These are phyloP conservation scores for Phyllachora maydis DNA, from an alignment of 2,329 filamentous ascomycete species.

Conservation along the genomic window DNA sequence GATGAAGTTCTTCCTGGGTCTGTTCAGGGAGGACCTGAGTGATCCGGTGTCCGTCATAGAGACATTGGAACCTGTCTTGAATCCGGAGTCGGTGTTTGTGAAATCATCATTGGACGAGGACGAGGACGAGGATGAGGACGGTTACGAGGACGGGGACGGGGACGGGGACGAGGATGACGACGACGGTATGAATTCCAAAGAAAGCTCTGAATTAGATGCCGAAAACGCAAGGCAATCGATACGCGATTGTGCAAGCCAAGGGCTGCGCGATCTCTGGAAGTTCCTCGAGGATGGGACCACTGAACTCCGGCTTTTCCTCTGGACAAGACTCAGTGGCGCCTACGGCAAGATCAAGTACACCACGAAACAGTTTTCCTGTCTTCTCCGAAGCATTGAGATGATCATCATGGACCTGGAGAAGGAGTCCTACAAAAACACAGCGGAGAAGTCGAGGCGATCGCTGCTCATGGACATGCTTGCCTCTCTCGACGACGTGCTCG, in stretches of 20 bases:
- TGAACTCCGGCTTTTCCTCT: constrained; percentile 68
- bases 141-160: too few relatives aligned
- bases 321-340: constrained; percentile 77
- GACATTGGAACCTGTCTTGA: constrained; percentile 77
- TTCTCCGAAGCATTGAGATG: constrained; percentile 68
- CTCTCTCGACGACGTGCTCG: constrained; percentile 56
- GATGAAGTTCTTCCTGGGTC: constrained; percentile 83
- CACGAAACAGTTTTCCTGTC: constrained; percentile 77
- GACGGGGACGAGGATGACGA: constrained; percentile 7
- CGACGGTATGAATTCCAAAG: too few relatives aligned
- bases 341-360: constrained; percentile 70
- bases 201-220: too few relatives aligned
- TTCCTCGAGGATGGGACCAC: constrained; percentile 69
- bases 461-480: constrained; percentile 59
- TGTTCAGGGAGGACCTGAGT: constrained; percentile 67
- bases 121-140: too few relatives aligned
- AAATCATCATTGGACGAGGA: too few relatives aligned
- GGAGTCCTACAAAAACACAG: constrained; percentile 40
- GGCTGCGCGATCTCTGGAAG: constrained; percentile 59
- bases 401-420: constrained; percentile 41
- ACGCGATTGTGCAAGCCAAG: constrained; percentile 28
- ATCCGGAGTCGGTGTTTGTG: constrained; percentile 38
- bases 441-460: constrained; percentile 43
- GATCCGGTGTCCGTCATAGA: constrained; percentile 77
- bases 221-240: constrained; percentile 16